Conservation (phyloP, 257 asterid genomes). For the Mitragyna speciosa region DNA sequence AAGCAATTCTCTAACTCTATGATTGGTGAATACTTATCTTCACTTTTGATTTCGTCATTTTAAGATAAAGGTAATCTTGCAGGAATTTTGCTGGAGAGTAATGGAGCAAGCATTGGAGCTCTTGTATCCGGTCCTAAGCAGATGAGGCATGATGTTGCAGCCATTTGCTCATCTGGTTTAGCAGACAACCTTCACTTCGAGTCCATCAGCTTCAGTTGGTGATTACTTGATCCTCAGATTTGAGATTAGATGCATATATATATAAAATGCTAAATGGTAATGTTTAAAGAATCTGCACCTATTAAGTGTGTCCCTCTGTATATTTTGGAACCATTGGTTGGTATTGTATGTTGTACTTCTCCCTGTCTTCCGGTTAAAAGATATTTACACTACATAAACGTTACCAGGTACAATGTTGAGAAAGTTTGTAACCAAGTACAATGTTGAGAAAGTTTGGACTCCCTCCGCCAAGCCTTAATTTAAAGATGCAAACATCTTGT, state of each 20-base stretch:
- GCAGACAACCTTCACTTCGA: constrained; percentile 71
- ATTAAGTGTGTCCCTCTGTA: background rate
- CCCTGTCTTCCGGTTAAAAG: background rate
- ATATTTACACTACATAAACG: background rate
- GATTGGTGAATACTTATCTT: background rate
- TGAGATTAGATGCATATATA: background rate
- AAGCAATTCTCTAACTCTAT: constrained; percentile 24
- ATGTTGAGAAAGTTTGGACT: background rate
- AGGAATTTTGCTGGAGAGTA: constrained; percentile 60
- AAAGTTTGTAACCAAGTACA: background rate
- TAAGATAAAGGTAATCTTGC: constrained; percentile 8
- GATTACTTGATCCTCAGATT: constrained; percentile 23
- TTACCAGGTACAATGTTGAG: background rate
- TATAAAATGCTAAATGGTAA: background rate
- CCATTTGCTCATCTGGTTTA: constrained; percentile 62
- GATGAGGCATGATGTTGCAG: constrained; percentile 84
- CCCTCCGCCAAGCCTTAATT: background rate
- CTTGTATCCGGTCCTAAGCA: constrained; percentile 83
- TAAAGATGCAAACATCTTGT: background rate
- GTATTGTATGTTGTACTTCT: background rate
- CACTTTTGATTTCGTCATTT: background rate
- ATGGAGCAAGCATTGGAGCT: constrained; percentile 68
- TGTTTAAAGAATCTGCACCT: background rate
- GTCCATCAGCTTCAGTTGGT: constrained; percentile 95
- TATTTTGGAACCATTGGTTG: too few relatives aligned